A percentile compares a stretch with the other conserved stretches of the same genome.
phyloP scores from a whole-genome alignment of 331 rosid species.

The Telfairia occidentalis region DNA sequence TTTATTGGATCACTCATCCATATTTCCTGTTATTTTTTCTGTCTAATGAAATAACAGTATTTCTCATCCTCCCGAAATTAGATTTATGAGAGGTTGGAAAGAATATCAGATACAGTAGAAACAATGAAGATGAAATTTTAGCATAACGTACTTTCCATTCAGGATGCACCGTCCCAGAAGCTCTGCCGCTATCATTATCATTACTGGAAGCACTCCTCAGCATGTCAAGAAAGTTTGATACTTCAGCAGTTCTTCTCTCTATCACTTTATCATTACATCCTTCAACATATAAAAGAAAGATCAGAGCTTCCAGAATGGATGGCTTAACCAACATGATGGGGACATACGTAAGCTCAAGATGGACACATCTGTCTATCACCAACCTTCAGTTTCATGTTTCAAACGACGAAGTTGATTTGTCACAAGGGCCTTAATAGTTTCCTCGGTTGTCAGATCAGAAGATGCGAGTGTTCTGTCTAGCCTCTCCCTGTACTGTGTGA shows the following conservation, averaged over 20 bases:
- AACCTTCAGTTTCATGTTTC: conserved; percentile 45
- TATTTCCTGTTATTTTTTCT: background rate
- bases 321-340: background rate
- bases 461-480: conserved; percentile 60
- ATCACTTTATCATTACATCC: conserved; percentile 38
- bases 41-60: background rate
- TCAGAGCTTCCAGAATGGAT: conserved; percentile 6
- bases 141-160: conserved; percentile 74
- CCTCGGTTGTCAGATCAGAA: conserved; percentile 44
- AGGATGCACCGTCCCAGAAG: conserved; percentile 23
- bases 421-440: conserved; percentile 45
- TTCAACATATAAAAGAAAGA: conserved; percentile 19
- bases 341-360: background rate
- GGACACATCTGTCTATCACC: conserved; percentile 1
- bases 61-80: background rate
- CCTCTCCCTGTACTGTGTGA: conserved; percentile 70
- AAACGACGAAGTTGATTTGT: conserved; percentile 41
- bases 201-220: conserved; percentile 50
- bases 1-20: background rate
- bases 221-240: conserved; percentile 70
- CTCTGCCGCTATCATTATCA: conserved; percentile 20
- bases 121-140: conserved; percentile 13
- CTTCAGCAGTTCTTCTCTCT: conserved; percentile 47
- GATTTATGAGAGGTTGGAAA: background rate
- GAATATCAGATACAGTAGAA: conserved; percentile 8